Conservation (phyloP, 257 asterid genomes). For the Nicotiana tabacum region DNA sequence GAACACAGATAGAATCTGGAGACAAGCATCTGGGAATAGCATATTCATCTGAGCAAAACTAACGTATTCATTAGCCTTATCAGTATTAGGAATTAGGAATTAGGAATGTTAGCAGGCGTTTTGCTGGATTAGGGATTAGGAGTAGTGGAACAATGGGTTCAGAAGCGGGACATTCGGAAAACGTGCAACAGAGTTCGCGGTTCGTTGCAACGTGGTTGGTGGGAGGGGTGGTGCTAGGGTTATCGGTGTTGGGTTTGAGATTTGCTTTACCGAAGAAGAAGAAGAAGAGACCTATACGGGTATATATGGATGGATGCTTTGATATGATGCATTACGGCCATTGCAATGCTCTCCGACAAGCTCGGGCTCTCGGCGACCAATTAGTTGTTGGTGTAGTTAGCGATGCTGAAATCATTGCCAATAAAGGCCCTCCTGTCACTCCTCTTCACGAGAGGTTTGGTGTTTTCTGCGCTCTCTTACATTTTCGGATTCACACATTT, state of each 20-base stretch:
- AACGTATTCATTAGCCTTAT: neutral
- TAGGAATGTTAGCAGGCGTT: neutral
- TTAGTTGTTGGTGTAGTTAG: slow-evolving; percentile 94
- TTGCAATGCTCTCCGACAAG: slow-evolving; percentile 97
- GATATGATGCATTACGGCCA: slow-evolving; percentile 99
- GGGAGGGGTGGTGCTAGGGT: slow-evolving; percentile 64
- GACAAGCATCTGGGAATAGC: neutral
- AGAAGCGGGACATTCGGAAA: slow-evolving; percentile 32
- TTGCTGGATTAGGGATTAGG: neutral
- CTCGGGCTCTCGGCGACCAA: slow-evolving; percentile 94
- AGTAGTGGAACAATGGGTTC: slow-evolving; percentile 31
- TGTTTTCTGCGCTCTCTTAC: neutral
- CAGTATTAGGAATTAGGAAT: neutral
- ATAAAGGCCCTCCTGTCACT: slow-evolving; percentile 96
- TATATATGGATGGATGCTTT: slow-evolving; percentile 96
- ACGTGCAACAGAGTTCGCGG: slow-evolving; percentile 35
- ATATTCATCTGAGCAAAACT: neutral
- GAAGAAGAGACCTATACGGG: slow-evolving; percentile 83
- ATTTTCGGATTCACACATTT: neutral
- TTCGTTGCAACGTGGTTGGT: slow-evolving; percentile 52
- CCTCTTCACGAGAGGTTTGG: slow-evolving; percentile 80
- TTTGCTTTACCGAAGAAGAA: slow-evolving; percentile 47
- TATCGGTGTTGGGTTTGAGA: slow-evolving; percentile 55
- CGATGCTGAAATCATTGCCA: slow-evolving; percentile 78
- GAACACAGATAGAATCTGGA: neutral